Evolutionary conservation across 768 basidiomycete genomes (phyloP), one percentile per base, ranked within the genome.

Genomic region (Candolleomyces eurysporus): DNA sequence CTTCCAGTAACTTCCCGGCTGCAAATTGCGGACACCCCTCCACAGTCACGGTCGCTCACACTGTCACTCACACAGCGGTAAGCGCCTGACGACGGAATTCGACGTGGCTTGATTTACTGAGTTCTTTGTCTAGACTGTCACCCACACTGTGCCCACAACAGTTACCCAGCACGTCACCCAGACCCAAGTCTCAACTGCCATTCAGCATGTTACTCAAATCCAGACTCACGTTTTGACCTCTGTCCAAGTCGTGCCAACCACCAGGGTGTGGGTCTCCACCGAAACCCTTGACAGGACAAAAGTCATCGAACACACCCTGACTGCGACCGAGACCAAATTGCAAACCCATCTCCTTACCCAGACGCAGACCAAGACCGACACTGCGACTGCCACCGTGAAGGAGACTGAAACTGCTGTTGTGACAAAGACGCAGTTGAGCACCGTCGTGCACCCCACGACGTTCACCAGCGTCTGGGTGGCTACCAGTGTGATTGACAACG

Each of bases 261-360:
- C 87, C 13, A 80, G 82, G 51, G 79, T 88, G 52, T 89, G 82
- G 81, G 80, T 86, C 43, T 88, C 86, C 16, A 90, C 88, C 21
- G 82, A 88, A 71, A 75, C 83, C 68, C 79, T 85, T 65, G 85
- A 88, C 77, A 75, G 76, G 58, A 85, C 84, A 65, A 69, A 80
- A 76, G 79, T 76, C 26, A 46, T 84, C 53, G 83, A 87, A 64
- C 78, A 85, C 68, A 87, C 85, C 50, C 68, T 83, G 65, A 89
- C 87, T 60, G 83, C 84, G 13, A 89, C 88, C 40, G 80, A 85
- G 73, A 87, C 84, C 5, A 72, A 72, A 73, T 89, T 86, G 17
- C 73, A 79, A 69, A 76, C 81, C 66, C 81, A 83, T 66, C 71
- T 82, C 66, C 83, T 85, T 75, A 82, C 85, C 45, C 68, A 75